A percentile compares a stretch with the other conserved stretches of the same genome.
Conservation (phyloP, 208 protist genomes). For the Acanthamoeba castellanii region DNA sequence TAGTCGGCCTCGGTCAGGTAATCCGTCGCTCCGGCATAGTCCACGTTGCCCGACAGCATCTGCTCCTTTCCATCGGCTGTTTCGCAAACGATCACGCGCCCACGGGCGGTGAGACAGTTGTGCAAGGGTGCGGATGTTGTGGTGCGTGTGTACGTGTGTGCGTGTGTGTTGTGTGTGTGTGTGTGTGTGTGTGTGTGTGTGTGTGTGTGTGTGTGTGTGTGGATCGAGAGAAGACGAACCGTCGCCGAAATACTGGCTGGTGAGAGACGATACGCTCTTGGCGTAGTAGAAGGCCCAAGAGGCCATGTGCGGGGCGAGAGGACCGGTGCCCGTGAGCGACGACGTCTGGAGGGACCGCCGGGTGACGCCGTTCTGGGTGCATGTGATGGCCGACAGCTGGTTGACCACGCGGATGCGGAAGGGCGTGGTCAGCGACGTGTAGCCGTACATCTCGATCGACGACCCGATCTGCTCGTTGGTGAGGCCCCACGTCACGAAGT, state of each 20-base stretch:
- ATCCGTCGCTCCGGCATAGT: neutral
- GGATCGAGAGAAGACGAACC: neutral
- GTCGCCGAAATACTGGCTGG: neutral
- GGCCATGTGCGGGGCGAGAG: neutral
- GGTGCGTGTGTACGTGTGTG: no score
- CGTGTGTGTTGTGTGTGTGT: no score
- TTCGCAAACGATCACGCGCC: no score
- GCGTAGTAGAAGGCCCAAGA: constrained; percentile 5
- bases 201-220: no score
- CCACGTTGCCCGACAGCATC: neutral
- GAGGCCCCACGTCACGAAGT: constrained; percentile 4
- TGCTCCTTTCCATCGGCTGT: constrained; percentile 4
- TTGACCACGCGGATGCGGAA: constrained; percentile 31
- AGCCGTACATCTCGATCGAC: neutral
- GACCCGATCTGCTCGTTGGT: constrained; percentile 7
- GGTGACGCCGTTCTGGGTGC: neutral
- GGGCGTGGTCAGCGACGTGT: neutral
- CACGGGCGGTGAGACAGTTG: neutral
- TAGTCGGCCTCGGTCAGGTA: neutral
- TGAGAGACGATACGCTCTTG: neutral
- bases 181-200: no score
- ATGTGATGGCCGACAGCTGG: neutral
- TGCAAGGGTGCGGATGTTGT: no score
- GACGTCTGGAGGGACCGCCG: neutral
- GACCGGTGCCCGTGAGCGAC: neutral